These are phyloP conservation scores for Cardamine occulta DNA, from an alignment of 345 rosid genomes.

Conservation along the genomic window DNA sequence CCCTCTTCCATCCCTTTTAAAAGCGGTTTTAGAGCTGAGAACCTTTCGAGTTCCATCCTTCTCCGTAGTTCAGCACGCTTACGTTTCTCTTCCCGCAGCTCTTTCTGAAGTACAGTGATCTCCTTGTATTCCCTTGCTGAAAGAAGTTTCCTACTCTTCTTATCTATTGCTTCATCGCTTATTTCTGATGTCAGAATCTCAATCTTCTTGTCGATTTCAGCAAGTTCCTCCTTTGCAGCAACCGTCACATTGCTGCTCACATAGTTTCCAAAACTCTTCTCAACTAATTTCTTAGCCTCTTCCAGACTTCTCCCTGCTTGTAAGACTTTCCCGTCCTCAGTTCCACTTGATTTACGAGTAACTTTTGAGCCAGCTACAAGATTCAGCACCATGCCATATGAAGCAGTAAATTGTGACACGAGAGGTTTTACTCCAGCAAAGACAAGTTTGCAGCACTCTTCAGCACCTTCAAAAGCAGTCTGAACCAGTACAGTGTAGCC, in stretches of 20 bases:
- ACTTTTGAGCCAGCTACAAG: slow-evolving; percentile 82
- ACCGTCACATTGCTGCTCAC: slow-evolving; percentile 91
- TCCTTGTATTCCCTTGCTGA: slow-evolving; percentile 70
- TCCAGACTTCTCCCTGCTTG: slow-evolving; percentile 81
- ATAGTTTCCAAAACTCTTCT: slow-evolving; percentile 94
- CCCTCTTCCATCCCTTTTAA: slow-evolving; percentile 69
- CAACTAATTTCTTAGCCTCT: slow-evolving; percentile 92
- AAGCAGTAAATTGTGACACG: slow-evolving; percentile 94
- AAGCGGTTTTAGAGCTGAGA: slow-evolving; percentile 68
- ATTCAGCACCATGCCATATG: slow-evolving; percentile 97
- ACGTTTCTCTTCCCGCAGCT: slow-evolving; percentile 69
- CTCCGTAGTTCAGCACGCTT: slow-evolving; percentile 65
- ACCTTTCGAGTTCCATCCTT: slow-evolving; percentile 65
- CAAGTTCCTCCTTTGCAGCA: slow-evolving; percentile 90
- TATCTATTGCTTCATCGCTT: slow-evolving; percentile 81
- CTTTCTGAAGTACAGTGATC: slow-evolving; percentile 73
- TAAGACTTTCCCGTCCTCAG: slow-evolving; percentile 52
- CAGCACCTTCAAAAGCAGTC: slow-evolving; percentile 88
- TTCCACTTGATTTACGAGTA: slow-evolving; percentile 60
- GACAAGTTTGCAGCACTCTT: slow-evolving; percentile 86
- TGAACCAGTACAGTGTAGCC: slow-evolving; percentile 89
- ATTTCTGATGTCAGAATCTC: slow-evolving; percentile 67
- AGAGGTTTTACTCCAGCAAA: slow-evolving; percentile 92
- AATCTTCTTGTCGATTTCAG: slow-evolving; percentile 71
- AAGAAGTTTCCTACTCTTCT: slow-evolving; percentile 71